Conservation (phyloP, 2,329 filamentous ascomycete species). For the Penicillium sp. region DNA sequence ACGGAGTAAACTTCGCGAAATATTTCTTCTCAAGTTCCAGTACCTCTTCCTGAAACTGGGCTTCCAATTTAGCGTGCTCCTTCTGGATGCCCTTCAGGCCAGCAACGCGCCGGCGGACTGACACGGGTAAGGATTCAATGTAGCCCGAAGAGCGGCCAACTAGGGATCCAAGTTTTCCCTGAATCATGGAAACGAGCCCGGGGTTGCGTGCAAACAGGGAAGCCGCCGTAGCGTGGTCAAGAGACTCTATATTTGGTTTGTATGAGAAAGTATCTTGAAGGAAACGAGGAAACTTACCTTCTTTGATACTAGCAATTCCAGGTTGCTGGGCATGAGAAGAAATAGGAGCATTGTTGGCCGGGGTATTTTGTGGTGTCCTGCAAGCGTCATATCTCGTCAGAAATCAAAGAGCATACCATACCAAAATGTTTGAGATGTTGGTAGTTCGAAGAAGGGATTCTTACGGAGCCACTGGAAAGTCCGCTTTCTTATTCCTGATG, state of each 20-base stretch:
- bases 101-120: conserved; percentile 84
- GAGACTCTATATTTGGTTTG: no score
- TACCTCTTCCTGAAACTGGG: conserved; percentile 96
- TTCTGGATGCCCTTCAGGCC: conserved; percentile 97
- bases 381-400: no score
- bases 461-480: conserved; percentile 56
- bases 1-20: conserved; percentile 94
- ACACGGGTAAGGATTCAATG: conserved; percentile 83
- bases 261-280: no score
- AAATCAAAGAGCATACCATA: no score
- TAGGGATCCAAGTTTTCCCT: conserved; percentile 85
- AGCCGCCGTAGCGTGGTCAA: conserved; percentile 76
- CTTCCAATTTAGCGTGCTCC: conserved; percentile 95
- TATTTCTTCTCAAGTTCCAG: conserved; percentile 98
- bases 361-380: conserved; percentile 98
- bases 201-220: conserved; percentile 95
- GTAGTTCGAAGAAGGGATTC: conserved; percentile 32
- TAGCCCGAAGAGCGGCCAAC: conserved; percentile 95
- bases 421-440: no score
- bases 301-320: conserved; percentile 86
- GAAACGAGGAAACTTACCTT: conserved; percentile 58
- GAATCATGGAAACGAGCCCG: conserved; percentile 89
- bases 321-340: conserved; percentile 95
- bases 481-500: conserved; percentile 58
- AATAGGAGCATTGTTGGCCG: conserved; percentile 88